phyloP scores from a whole-genome alignment of 345 rosid species.

The Diplotaxis tenuifolia region DNA sequence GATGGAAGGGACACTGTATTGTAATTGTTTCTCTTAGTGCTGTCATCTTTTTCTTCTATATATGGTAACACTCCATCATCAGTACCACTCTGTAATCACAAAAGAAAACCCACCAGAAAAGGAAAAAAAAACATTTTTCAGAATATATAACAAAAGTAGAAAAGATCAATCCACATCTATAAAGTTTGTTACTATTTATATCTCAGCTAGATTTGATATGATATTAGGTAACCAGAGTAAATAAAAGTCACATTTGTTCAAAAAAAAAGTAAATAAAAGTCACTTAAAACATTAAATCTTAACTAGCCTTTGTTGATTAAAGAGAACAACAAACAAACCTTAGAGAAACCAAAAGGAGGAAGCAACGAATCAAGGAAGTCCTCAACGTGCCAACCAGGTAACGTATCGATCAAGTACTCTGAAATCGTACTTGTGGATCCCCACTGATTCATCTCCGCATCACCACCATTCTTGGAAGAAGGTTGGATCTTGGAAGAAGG shows the following conservation, averaged over 20 bases:
- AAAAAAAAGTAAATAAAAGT: neutral
- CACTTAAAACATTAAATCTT: neutral
- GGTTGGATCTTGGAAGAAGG: constrained; percentile 8
- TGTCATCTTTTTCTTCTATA: constrained; percentile 41
- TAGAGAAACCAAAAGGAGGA: constrained; percentile 59
- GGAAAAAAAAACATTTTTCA: neutral
- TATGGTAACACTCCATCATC: constrained; percentile 48
- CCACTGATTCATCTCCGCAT: constrained; percentile 25
- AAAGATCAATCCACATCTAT: constrained; percentile 14
- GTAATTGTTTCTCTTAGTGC: constrained; percentile 22
- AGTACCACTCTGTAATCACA: constrained; percentile 48
- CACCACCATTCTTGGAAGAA: too few relatives aligned
- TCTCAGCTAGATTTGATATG: constrained; percentile 18
- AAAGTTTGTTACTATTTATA: constrained; percentile 10
- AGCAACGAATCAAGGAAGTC: constrained; percentile 67
- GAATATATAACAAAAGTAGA: neutral
- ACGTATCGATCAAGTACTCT: constrained; percentile 78
- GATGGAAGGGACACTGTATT: constrained; percentile 42
- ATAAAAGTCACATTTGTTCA: neutral
- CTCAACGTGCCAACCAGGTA: constrained; percentile 93
- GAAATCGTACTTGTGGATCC: constrained; percentile 66
- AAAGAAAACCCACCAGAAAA: neutral
- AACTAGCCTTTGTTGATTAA: neutral
- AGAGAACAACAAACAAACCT: constrained; percentile 52
- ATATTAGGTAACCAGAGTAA: neutral